phyloP scores from a whole-genome alignment of 2,329 filamentous ascomycete species.

The Laburnicola sp. region DNA sequence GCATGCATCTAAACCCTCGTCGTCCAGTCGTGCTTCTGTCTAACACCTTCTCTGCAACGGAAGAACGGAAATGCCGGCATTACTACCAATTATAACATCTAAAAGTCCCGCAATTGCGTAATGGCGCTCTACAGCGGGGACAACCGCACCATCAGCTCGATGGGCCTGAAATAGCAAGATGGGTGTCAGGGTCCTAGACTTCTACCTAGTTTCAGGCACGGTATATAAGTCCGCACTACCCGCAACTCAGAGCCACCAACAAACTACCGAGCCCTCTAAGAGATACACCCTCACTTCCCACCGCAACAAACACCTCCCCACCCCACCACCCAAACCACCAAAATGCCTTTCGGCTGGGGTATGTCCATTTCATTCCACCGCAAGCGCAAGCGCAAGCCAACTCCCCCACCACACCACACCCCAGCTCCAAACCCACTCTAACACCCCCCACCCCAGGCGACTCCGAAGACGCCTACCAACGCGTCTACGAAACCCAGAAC shows the following conservation, averaged over 20 bases:
- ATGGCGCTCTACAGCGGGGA: background rate
- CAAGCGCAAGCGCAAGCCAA: too few species aligned
- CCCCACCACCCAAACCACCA: conserved; percentile 20
- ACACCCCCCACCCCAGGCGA: conserved; percentile 34
- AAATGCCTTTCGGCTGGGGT: conserved; percentile 53
- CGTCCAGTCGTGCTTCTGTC: background rate
- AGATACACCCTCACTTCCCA: background rate
- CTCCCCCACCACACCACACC: too few species aligned
- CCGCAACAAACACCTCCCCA: background rate
- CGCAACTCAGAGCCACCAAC: too few species aligned
- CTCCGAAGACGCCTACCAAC: conserved; percentile 57
- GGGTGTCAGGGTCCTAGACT: too few species aligned
- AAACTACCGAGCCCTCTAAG: too few species aligned
- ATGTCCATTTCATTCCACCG: conserved; percentile 6
- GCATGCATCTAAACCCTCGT: conserved; percentile 25
- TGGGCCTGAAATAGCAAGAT: background rate
- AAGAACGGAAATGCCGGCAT: background rate
- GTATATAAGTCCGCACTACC: too few species aligned
- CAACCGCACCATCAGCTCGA: conserved; percentile 4
- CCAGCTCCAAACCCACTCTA: too few species aligned
- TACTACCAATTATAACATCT: conserved; percentile 19
- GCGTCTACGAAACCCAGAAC: conserved; percentile 56
- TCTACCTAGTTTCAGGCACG: too few species aligned
- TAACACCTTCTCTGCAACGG: conserved; percentile 1
- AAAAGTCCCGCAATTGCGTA: conserved; percentile 17